Conservation (phyloP, 78 protist species). For the Fonticula alba region DNA sequence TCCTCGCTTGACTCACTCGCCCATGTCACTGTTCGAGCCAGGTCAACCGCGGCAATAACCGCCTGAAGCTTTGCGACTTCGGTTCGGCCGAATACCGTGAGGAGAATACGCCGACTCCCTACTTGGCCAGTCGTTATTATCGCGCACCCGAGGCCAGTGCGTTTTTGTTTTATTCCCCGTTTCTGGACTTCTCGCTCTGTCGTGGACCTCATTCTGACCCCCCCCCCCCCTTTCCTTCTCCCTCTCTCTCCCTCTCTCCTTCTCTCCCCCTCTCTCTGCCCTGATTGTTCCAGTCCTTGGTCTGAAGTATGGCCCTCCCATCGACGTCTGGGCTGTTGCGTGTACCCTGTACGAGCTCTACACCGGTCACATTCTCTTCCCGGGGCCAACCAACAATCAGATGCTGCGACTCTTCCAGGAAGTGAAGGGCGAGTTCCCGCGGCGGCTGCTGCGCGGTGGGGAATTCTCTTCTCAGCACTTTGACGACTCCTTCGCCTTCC, state of each 20-base stretch:
- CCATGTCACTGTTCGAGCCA: background rate
- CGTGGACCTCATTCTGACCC: background rate
- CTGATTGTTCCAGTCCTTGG: constrained; percentile 43
- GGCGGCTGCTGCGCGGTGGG: constrained; percentile 29
- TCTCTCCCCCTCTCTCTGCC: background rate
- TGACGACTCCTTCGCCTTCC: constrained; percentile 30
- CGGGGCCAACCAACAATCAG: constrained; percentile 78
- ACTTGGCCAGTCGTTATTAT: constrained; percentile 66
- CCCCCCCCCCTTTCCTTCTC: background rate
- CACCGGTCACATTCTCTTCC: constrained; percentile 70
- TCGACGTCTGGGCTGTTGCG: constrained; percentile 81
- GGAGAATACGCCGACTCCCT: constrained; percentile 55
- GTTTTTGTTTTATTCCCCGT: background rate
- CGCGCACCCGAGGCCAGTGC: constrained; percentile 78
- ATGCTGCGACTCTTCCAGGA: constrained; percentile 40
- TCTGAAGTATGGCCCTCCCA: constrained; percentile 26
- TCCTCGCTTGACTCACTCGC: background rate
- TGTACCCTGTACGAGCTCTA: constrained; percentile 68
- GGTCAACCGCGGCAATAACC: constrained; percentile 33
- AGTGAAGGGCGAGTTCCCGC: constrained; percentile 28
- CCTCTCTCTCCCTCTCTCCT: too few relatives aligned
- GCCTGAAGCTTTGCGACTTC: constrained; percentile 58
- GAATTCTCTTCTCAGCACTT: constrained; percentile 34
- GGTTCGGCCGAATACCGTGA: constrained; percentile 57
- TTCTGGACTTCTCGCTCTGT: background rate